These are phyloP conservation scores for Chrysopogon serrulatus DNA, from an alignment of 176 grass and related monocot species.

Conservation along the genomic window DNA sequence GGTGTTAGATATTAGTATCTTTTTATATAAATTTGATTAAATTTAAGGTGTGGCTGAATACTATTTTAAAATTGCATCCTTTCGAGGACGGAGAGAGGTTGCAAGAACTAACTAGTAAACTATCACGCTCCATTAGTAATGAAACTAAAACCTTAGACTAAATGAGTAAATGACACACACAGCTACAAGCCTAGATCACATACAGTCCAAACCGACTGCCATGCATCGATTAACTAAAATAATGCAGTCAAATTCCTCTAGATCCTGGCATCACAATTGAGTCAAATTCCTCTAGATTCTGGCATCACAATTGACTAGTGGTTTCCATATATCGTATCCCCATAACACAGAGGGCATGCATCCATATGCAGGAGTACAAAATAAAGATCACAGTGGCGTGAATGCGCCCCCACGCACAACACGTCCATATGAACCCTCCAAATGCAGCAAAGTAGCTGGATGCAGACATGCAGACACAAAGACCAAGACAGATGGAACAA, in stretches of 20 bases:
- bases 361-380: constrained; percentile 13
- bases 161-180: not conserved
- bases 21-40: not conserved
- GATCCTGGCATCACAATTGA: constrained; percentile 20
- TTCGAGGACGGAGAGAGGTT: not conserved
- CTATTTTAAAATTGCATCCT: not conserved
- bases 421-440: constrained; percentile 23
- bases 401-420: constrained; percentile 6
- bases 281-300: constrained; percentile 32
- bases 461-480: constrained; percentile 3
- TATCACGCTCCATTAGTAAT: not conserved
- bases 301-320: constrained; percentile 24
- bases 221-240: constrained; percentile 21
- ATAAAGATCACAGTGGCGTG: constrained; percentile 15
- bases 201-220: constrained; percentile 2
- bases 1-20: not conserved
- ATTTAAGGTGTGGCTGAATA: not conserved
- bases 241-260: constrained; percentile 33
- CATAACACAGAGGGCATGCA: not conserved
- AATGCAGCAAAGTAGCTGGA: constrained; percentile 20
- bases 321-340: constrained; percentile 2
- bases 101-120: not conserved
- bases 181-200: constrained; percentile 8
- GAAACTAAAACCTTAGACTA: not conserved
- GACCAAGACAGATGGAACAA: constrained; percentile 27